Evolutionary conservation across 1,284 basidiomycete genomes (phyloP).

Genomic region (Cutaneotrichosporon arboriforme): DNA sequence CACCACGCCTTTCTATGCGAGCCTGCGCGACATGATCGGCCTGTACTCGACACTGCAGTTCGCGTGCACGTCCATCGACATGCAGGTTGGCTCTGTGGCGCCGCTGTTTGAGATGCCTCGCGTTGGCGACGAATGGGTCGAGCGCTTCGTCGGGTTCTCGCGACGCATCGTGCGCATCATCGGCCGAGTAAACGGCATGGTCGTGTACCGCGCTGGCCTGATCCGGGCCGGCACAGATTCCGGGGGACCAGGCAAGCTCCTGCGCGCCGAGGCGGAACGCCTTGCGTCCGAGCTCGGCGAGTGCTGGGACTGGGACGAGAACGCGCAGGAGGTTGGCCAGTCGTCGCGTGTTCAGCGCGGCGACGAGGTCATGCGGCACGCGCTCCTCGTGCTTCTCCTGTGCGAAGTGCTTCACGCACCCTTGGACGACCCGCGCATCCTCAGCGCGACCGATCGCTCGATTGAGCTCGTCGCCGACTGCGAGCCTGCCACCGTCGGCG

Average conservation of each 20-base stretch:
- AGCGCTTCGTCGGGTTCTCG: conserved; percentile 20
- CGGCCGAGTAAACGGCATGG: conserved; percentile 16
- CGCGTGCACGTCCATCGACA: conserved; percentile 9
- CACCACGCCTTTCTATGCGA: conserved; percentile 9
- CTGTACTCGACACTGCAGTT: conserved; percentile 16
- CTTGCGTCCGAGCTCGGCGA: conserved; percentile 7
- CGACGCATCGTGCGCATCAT: conserved; percentile 15
- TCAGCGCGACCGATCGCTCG: neutral
- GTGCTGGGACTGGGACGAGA: conserved; percentile 13
- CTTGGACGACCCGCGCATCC: conserved; percentile 12
- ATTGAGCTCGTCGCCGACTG: conserved; percentile 19
- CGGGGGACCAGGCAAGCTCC: neutral
- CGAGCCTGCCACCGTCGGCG: conserved; percentile 12
- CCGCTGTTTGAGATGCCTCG: conserved; percentile 6
- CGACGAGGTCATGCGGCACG: conserved; percentile 17
- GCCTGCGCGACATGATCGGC: conserved; percentile 19
- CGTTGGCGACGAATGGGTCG: conserved; percentile 19
- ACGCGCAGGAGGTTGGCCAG: conserved; percentile 11
- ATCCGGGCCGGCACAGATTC: conserved; percentile 8
- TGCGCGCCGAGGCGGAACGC: conserved; percentile 12
- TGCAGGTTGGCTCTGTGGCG: neutral
- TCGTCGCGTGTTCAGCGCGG: conserved; percentile 17
- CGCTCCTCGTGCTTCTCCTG: conserved; percentile 17
- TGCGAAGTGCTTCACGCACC: conserved; percentile 17
- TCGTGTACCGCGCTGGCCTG: conserved; percentile 10